These are phyloP conservation scores for Boletellus ananiceps DNA, from an alignment of 768 basidiomycete species.

Conservation along the genomic window DNA sequence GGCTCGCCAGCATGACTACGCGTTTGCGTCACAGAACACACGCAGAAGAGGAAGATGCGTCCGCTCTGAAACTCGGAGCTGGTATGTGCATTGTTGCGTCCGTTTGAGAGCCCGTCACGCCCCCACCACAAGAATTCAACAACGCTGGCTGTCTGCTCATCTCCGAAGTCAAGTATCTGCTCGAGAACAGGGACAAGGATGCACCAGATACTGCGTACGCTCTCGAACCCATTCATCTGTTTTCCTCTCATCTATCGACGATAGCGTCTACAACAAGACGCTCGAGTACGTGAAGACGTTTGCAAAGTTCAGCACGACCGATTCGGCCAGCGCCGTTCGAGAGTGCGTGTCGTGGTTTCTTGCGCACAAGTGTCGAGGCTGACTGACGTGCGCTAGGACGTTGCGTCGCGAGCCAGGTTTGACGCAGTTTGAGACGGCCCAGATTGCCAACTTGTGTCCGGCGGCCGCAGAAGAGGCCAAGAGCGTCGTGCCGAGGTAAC, in stretches of 20 bases:
- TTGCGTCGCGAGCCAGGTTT: constrained; percentile 73
- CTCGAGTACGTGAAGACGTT: constrained; percentile 90
- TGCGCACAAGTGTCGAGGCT: background rate
- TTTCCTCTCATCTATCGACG: no score
- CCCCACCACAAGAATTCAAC: constrained; percentile 64
- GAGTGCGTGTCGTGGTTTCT: constrained; percentile 47
- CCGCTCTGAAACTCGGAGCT: constrained; percentile 75
- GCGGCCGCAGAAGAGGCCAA: constrained; percentile 87
- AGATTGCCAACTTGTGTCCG: constrained; percentile 88
- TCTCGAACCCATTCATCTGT: background rate
- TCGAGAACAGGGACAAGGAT: constrained; percentile 84
- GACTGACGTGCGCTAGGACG: constrained; percentile 31
- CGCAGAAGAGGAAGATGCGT: constrained; percentile 81
- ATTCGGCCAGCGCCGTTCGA: constrained; percentile 81
- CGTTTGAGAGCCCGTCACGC: background rate
- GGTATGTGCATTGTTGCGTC: constrained; percentile 36
- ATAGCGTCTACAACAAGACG: constrained; percentile 81
- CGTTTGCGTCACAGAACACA: constrained; percentile 61
- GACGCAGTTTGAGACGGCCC: constrained; percentile 89
- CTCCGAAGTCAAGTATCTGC: constrained; percentile 86
- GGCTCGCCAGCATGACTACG: constrained; percentile 48
- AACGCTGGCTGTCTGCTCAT: constrained; percentile 88
- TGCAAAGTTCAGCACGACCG: constrained; percentile 83
- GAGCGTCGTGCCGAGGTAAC: constrained; percentile 82
- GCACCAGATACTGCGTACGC: constrained; percentile 82